Conservation (phyloP, 768 basidiomycete genomes). For the Tulasnella sp. region DNA sequence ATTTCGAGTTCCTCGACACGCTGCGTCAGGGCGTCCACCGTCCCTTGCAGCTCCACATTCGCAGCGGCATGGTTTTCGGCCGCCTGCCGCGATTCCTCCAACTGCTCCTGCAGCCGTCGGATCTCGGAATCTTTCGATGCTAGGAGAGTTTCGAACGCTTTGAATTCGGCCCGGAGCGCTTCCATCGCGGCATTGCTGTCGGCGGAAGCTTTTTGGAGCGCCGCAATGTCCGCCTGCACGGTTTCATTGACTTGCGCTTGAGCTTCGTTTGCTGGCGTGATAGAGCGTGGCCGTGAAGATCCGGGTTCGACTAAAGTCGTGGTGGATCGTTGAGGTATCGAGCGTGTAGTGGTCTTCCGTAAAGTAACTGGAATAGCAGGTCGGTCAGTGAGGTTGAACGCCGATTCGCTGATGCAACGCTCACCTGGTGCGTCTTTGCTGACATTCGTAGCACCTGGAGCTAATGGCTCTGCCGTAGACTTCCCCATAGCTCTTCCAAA, state of each 20-base stretch:
- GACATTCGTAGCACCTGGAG: neutral
- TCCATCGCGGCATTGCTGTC: neutral
- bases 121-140: constrained; percentile 7
- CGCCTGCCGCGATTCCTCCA: neutral
- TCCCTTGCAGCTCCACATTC: constrained; percentile 15
- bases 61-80: neutral
- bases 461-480: neutral
- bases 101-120: neutral
- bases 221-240: neutral
- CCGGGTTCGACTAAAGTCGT: neutral
- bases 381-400: neutral
- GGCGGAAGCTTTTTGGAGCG: constrained; percentile 11
- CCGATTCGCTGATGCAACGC: neutral
- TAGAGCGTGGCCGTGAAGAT: neutral
- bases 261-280: neutral
- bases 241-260: neutral
- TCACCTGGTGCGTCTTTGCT: neutral
- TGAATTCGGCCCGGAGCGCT: constrained; percentile 7
- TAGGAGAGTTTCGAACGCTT: neutral
- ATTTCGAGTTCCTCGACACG: neutral
- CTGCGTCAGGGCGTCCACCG: neutral
- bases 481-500: constrained; percentile 17
- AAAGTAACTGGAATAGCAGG: neutral
- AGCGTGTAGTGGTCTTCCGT: neutral
- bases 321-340: neutral